phyloP scores from a whole-genome alignment of 768 basidiomycete species.

The Terana coerulea region DNA sequence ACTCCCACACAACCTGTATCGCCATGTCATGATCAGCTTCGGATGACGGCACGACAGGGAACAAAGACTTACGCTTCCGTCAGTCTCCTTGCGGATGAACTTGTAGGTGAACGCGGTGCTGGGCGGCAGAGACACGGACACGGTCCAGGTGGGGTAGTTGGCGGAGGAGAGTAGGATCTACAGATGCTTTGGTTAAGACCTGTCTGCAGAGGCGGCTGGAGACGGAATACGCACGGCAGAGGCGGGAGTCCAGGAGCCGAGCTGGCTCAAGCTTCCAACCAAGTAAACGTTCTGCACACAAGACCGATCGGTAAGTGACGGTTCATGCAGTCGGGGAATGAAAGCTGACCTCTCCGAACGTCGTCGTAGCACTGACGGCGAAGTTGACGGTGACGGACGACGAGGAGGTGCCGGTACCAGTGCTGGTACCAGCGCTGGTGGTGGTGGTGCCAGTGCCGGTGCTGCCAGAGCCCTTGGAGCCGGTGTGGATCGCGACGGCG shows the following conservation, averaged over 20 bases:
- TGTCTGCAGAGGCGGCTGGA: too few species aligned
- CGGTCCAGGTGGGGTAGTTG: constrained; percentile 52
- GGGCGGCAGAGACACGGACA: constrained; percentile 46
- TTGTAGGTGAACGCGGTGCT: constrained; percentile 54
- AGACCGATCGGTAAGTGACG: too few species aligned
- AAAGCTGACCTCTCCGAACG: constrained; percentile 48
- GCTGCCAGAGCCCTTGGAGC: constrained; percentile 25
- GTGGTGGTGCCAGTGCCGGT: too few species aligned
- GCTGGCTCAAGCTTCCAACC: constrained; percentile 50
- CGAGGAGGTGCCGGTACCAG: constrained; percentile 6
- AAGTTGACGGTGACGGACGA: constrained; percentile 42
- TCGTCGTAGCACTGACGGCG: constrained; percentile 52
- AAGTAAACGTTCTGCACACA: constrained; percentile 54
- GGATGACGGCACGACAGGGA: not conserved
- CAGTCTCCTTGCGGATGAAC: constrained; percentile 52
- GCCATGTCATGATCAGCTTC: not conserved
- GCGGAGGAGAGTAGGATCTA: constrained; percentile 51
- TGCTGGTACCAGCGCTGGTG: constrained; percentile 15
- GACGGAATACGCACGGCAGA: constrained; percentile 46
- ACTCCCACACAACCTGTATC: constrained; percentile 55
- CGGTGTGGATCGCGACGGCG: constrained; percentile 55
- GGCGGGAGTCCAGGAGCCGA: constrained; percentile 48
- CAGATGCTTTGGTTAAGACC: not conserved
- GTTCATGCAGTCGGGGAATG: too few species aligned
- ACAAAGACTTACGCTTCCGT: constrained; percentile 41